Conservation (phyloP, 306 rosid genomes). For the Senna siamea region DNA sequence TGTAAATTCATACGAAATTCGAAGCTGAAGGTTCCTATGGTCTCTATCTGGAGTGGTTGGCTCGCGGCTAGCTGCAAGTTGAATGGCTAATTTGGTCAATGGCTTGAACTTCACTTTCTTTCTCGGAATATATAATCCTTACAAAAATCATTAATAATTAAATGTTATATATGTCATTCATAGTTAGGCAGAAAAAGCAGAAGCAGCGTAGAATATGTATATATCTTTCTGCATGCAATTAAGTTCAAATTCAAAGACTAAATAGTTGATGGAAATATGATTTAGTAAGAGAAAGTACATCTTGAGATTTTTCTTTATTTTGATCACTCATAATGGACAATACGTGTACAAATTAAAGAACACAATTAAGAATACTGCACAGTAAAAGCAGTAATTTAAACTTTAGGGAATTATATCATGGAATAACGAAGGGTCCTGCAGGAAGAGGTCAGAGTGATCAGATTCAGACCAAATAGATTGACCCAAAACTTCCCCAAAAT, state of each 20-base stretch:
- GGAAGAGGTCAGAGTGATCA: slow-evolving; percentile 45
- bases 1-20: not conserved
- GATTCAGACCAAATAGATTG: slow-evolving; percentile 54
- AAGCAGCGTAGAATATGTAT: too few relatives aligned
- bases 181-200: too few relatives aligned
- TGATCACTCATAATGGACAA: too few relatives aligned
- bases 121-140: not conserved
- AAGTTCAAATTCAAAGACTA: too few relatives aligned
- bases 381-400: not conserved
- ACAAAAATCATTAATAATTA: not conserved
- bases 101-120: not conserved
- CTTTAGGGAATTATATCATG: slow-evolving; percentile 23
- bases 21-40: not conserved
- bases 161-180: too few relatives aligned
- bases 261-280: too few relatives aligned
- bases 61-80: not conserved
- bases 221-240: too few relatives aligned
- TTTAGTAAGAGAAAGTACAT: too few relatives aligned
- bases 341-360: too few relatives aligned
- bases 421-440: slow-evolving; percentile 67
- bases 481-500: slow-evolving; percentile 44
- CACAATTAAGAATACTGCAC: not conserved
- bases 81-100: too few relatives aligned
- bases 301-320: too few relatives aligned
- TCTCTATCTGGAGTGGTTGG: slow-evolving; percentile 33